Evolutionary conservation across 352 stramenopile species (phyloP), one percentile per base, ranked within the genome.

Genomic region (Thraustochytrium sp.): DNA sequence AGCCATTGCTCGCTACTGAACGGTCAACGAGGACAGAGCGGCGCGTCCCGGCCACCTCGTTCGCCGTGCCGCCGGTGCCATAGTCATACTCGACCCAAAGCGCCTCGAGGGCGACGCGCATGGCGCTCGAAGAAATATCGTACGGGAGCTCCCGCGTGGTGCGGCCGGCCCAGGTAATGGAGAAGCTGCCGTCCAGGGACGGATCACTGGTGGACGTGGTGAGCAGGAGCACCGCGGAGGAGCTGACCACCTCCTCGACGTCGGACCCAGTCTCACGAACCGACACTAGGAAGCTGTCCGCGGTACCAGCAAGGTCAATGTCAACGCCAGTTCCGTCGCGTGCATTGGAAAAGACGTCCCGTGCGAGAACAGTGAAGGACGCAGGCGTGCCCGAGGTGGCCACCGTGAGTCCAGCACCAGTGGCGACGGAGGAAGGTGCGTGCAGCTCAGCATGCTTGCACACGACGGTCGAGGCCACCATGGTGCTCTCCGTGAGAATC

Each of bases 311-410:
- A 94, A 2, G 82, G 92, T 88, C 0, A 87, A 90, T 18, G 88
- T 95, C 82, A 86, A 90, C 83, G 88, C 91, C 87, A 63, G 86
- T 85, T 0, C 90, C 91, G 29, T 86, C 89, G 46, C 95, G 89
- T 49, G 97, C 75, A 74, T 98, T 98, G 3, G 93, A 93, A 86
- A 98, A 98, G 4, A 91, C 91, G 82, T 98, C 96, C 0, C 93
- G 88, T 1, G 94, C 90, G 55, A 93, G 89, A 21, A 98, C 88
- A 1, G 68, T 88, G 54, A 98, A 97, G 8, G 85, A 92, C 2
- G 91, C 96, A 73, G 91, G 85, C 31, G 92, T 87, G 8, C 93
- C 93, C 63, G 96, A 97, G 31, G 88, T 92, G 21, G 93, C 93
- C 3, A 64, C 56, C 16, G 88, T 92, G 11, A 98, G 86, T 9